phyloP scores from a whole-genome alignment of 148 eudicot genomes.

The Fagopyrum esculentum region DNA sequence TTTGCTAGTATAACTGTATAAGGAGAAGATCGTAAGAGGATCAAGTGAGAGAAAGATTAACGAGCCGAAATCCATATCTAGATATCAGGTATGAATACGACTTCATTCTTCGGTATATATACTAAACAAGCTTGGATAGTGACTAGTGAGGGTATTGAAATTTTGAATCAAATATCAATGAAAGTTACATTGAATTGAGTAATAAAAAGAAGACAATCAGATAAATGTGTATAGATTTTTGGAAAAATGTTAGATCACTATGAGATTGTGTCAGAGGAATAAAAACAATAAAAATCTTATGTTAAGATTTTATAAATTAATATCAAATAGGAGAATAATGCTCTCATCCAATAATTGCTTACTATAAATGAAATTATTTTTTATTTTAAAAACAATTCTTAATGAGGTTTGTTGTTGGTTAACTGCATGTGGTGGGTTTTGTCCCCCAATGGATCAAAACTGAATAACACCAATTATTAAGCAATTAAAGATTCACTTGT shows the following conservation, averaged over 20 bases:
- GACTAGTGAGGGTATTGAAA: background rate
- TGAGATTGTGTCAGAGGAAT: background rate
- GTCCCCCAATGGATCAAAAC: background rate
- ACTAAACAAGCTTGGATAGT: background rate
- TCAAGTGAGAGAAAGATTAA: background rate
- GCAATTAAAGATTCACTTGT: background rate
- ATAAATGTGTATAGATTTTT: background rate
- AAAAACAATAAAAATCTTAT: background rate
- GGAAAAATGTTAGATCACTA: background rate
- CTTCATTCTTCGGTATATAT: too few relatives aligned
- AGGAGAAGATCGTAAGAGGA: background rate
- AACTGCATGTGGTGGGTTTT: too few relatives aligned
- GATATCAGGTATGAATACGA: too few relatives aligned
- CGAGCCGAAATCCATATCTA: too few relatives aligned
- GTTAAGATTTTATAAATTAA: background rate
- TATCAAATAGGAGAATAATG: background rate
- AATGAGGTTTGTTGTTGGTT: background rate
- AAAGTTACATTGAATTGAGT: background rate
- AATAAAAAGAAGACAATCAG: background rate
- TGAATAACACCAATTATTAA: background rate
- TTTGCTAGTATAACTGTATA: too few relatives aligned
- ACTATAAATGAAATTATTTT: background rate
- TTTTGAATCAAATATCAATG: background rate
- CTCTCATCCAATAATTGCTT: background rate
- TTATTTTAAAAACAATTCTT: background rate